Conservation (phyloP, 306 rosid species). For the Cicer yamashitae region DNA sequence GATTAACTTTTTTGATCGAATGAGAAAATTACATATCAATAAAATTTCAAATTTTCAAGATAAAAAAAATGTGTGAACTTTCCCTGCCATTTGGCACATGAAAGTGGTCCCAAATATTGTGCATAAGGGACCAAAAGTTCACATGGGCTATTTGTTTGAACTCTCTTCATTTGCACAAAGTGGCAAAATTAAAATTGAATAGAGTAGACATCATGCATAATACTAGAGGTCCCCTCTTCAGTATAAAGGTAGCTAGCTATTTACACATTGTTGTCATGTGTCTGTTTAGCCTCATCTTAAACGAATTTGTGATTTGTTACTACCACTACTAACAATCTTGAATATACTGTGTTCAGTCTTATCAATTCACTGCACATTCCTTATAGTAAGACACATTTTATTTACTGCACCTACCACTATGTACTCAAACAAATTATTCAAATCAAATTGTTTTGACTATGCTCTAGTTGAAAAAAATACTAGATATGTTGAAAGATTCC, state of each 20-base stretch:
- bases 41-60: not conserved
- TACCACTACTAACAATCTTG: not conserved
- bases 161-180: slow-evolving; percentile 46
- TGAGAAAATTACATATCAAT: not conserved
- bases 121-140: slow-evolving; percentile 11
- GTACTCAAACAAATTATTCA: not conserved
- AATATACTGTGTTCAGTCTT: not conserved
- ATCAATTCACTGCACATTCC: slow-evolving; percentile 15
- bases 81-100: not conserved
- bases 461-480: not conserved
- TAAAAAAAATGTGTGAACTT: not conserved
- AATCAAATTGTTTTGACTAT: not conserved
- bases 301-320: not conserved
- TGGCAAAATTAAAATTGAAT: slow-evolving; percentile 52
- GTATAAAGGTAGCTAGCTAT: slow-evolving; percentile 20
- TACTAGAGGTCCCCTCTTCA: slow-evolving; percentile 52
- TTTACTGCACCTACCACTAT: not conserved
- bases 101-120: slow-evolving; percentile 8
- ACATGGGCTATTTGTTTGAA: slow-evolving; percentile 45
- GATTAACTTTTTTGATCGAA: too few relatives aligned
- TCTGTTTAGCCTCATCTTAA: not conserved
- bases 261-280: not conserved
- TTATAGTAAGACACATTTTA: not conserved
- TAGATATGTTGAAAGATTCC: not conserved
- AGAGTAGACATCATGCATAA: slow-evolving; percentile 23